These are phyloP conservation scores for Penicillium crystallinum DNA, from an alignment of 495 filamentous ascomycete species.

Conservation along the genomic window DNA sequence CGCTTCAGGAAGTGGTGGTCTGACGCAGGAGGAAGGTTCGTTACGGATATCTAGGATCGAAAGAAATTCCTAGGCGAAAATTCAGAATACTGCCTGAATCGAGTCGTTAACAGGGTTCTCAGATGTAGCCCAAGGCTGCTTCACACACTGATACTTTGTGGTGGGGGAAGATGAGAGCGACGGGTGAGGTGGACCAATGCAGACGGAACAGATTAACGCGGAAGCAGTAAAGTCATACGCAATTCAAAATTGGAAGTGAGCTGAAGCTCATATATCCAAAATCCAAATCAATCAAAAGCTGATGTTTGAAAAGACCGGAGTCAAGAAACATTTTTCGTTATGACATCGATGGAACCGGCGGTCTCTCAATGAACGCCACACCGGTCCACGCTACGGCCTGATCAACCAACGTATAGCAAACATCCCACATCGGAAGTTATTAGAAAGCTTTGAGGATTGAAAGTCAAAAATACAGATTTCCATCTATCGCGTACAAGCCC, in stretches of 20 bases:
- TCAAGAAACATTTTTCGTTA: constrained; percentile 14
- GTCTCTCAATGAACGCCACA: constrained; percentile 25
- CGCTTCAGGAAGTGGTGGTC: constrained; percentile 8
- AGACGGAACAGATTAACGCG: constrained; percentile 6
- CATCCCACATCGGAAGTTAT: not conserved
- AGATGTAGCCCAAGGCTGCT: not conserved
- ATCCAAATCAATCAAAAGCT: not conserved
- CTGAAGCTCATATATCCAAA: not conserved
- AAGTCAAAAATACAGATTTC: constrained; percentile 25
- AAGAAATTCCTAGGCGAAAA: not conserved
- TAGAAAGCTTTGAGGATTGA: not conserved
- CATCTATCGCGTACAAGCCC: constrained; percentile 40
- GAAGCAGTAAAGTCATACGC: constrained; percentile 9
- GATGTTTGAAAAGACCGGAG: not conserved
- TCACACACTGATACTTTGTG: constrained; percentile 14
- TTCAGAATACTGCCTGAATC: not conserved
- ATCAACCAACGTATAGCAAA: constrained; percentile 1
- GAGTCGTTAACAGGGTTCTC: not conserved
- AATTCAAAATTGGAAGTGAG: not conserved
- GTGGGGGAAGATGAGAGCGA: constrained; percentile 21
- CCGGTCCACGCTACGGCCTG: constrained; percentile 15
- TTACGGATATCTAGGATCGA: constrained; percentile 2
- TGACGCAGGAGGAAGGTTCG: not conserved
- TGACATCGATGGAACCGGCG: constrained; percentile 30
- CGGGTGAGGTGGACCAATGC: constrained; percentile 18